Evolutionary conservation across 345 rosid species (phyloP), one percentile per base, ranked within the genome.

Genomic region (Excoecaria cochinchinensis): DNA sequence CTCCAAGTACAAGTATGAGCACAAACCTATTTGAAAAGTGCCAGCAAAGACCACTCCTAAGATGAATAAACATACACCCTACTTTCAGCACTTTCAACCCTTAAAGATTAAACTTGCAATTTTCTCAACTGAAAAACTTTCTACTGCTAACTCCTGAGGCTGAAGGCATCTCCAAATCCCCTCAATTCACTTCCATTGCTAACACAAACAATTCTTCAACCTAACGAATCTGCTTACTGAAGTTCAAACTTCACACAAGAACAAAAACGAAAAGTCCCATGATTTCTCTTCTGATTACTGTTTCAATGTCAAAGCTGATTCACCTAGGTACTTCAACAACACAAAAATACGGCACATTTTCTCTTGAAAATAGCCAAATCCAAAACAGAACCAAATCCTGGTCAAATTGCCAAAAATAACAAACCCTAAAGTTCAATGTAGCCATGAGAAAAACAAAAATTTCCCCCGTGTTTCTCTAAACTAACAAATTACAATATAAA

Each of bases 391-490:
- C 24, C 12, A 24, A 31, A 74, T 75, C n/a, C 61, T 61, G 40
- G 0, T n/a, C 5, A 51, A n/a, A 74, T 39, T 36, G 15, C 48
- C 63, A 60, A 47, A 21, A 10, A 3, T 19, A 6, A 65, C 19
- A 58, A 80, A 70, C 57, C 74, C 70, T 50, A 75, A 22, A 36
- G 6, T 65, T 39, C 14, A 71, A 39, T 70, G 16, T 63, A n/a
- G 6, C 39, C 13, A 66, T 31, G 15, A 71, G 24, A 15, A 64
- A 74, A 31, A 68, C 62, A 24, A 57, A 5, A 73, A 69, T 21
- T 51, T 25, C 2, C 57, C 55, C 56, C 56, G 1, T 7, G 31
- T 13, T 16, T 70, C 51, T 42, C 52, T 62, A 67, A 21, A 8
- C 16, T 5, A 3, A 50, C 1, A 16, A 22, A 24, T 13, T 42